A percentile compares a stretch with the other conserved stretches of the same genome.
Conservation (phyloP, 768 basidiomycete genomes). For the Neoboletus subvelutipes region DNA sequence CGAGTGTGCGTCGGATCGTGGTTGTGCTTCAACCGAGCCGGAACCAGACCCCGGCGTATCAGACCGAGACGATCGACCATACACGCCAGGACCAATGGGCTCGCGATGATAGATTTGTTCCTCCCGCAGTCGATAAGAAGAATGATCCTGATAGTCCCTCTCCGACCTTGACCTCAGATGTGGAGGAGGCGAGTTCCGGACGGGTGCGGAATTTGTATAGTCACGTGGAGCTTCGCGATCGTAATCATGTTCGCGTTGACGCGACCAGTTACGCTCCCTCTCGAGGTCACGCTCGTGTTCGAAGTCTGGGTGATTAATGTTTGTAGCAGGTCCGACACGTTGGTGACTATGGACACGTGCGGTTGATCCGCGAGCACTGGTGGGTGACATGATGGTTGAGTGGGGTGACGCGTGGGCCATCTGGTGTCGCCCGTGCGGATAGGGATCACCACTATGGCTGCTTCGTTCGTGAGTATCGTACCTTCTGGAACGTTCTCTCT, state of each 20-base stretch:
- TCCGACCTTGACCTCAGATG: slow-evolving; percentile 40
- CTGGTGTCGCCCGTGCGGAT: slow-evolving; percentile 31
- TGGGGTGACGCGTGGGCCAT: slow-evolving; percentile 36
- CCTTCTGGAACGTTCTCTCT: slow-evolving; percentile 45
- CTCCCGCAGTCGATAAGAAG: slow-evolving; percentile 31
- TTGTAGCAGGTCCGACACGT: slow-evolving; percentile 61
- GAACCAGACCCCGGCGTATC: slow-evolving; percentile 60
- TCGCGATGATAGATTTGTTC: slow-evolving; percentile 32
- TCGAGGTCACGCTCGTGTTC: slow-evolving; percentile 47
- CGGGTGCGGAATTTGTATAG: slow-evolving; percentile 21
- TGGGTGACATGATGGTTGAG: slow-evolving; percentile 36
- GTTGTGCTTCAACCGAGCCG: slow-evolving; percentile 46
- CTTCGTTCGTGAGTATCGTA: slow-evolving; percentile 46
- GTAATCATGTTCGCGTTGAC: slow-evolving; percentile 44
- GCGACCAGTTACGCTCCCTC: slow-evolving; percentile 40
- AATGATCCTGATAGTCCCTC: slow-evolving; percentile 32
- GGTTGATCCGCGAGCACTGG: slow-evolving; percentile 35
- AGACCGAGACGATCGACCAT: slow-evolving; percentile 48
- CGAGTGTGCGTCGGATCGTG: slow-evolving; percentile 47
- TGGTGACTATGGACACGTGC: slow-evolving; percentile 62
- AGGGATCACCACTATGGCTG: slow-evolving; percentile 35
- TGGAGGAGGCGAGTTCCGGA: slow-evolving; percentile 44
- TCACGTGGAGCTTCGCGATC: slow-evolving; percentile 38
- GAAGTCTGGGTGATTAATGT: slow-evolving; percentile 43
- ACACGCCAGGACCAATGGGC: slow-evolving; percentile 29